These are phyloP conservation scores for Stephanodiscus minutulus DNA, from an alignment of 108 stramenopile genomes.

Conservation along the genomic window DNA sequence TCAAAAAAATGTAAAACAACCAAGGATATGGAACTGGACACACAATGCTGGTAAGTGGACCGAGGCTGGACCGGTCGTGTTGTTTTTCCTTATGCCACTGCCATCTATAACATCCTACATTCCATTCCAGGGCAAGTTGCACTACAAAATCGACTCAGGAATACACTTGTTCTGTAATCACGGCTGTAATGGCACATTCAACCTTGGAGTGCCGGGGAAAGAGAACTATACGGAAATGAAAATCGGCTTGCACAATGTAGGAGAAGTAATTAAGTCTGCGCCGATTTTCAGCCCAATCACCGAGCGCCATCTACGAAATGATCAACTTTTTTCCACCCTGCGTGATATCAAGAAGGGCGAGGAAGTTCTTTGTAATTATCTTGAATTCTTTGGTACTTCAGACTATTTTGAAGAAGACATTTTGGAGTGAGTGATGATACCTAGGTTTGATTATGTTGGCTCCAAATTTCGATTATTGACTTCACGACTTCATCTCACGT, in stretches of 20 bases:
- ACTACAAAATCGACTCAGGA: conserved; percentile 29
- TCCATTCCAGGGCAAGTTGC: conserved; percentile 14
- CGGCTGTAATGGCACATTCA: conserved; percentile 42
- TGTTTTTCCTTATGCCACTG: not conserved
- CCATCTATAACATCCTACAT: not conserved
- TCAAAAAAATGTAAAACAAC: not conserved
- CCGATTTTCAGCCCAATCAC: conserved; percentile 11
- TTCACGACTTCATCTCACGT: not conserved
- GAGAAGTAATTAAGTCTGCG: not conserved
- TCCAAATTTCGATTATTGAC: not conserved
- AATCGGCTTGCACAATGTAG: conserved; percentile 6
- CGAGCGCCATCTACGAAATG: conserved; percentile 19
- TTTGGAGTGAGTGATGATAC: not conserved
- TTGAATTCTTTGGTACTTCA: conserved; percentile 6
- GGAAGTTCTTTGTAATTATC: conserved; percentile 36
- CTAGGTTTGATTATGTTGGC: not conserved
- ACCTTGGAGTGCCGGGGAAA: conserved; percentile 4
- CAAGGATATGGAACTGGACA: conserved; percentile 33
- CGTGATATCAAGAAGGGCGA: conserved; percentile 20
- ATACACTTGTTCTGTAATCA: conserved; percentile 30
- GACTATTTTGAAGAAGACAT: conserved; percentile 15
- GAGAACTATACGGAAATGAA: conserved; percentile 10
- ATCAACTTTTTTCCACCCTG: conserved; percentile 8
- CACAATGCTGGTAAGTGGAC: conserved; percentile 16
- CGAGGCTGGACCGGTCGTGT: not conserved